These are phyloP conservation scores for Nannochloropsis oceanica DNA, from an alignment of 108 stramenopile species.

Conservation along the genomic window DNA sequence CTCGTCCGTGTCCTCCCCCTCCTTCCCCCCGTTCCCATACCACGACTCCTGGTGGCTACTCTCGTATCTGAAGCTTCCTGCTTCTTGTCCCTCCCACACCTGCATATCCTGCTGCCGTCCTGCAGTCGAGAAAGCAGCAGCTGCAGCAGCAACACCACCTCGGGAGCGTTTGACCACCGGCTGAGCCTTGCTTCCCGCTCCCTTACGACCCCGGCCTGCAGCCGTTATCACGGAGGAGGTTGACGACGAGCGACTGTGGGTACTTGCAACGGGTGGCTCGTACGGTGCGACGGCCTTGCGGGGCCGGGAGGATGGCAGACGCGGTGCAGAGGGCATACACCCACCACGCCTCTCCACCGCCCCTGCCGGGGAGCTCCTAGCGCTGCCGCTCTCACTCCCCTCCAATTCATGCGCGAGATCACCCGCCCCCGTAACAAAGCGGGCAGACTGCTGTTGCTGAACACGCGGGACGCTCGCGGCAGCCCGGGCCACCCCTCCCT, in stretches of 20 bases:
- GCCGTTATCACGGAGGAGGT: neutral
- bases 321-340: neutral
- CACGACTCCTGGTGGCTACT: neutral
- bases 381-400: neutral
- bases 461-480: neutral
- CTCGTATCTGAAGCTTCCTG: neutral
- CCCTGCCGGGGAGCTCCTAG: neutral
- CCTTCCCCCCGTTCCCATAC: neutral
- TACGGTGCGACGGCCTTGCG: neutral
- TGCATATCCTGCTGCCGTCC: neutral
- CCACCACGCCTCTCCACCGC: neutral
- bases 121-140: neutral
- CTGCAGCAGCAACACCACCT: neutral
- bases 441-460: neutral
- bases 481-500: neutral
- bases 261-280: neutral
- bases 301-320: neutral
- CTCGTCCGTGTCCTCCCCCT: neutral
- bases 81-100: neutral
- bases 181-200: neutral
- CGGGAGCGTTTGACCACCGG: neutral
- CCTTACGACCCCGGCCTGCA: neutral
- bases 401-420: neutral
- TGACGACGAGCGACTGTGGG: neutral
- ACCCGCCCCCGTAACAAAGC: neutral